These are phyloP conservation scores for Apophysomyces ossiformis DNA, from an alignment of 371 early-diverging fungal genomes.

Conservation along the genomic window DNA sequence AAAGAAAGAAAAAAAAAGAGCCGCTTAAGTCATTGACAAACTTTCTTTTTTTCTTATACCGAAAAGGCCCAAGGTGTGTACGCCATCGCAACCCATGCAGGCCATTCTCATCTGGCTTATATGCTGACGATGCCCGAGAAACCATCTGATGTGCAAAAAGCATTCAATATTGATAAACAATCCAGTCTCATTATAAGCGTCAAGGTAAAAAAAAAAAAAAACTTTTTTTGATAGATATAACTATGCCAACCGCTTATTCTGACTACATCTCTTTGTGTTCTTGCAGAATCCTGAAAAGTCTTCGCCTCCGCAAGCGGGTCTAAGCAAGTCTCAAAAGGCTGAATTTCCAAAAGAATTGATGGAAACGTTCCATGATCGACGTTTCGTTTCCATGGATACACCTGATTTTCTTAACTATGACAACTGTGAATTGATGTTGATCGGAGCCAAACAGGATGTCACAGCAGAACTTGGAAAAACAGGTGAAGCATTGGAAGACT, in stretches of 20 bases:
- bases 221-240: neutral
- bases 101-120: slow-evolving; percentile 44
- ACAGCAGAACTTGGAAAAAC: slow-evolving; percentile 37
- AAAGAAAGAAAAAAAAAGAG: no score
- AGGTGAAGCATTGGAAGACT: slow-evolving; percentile 33
- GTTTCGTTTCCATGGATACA: slow-evolving; percentile 38
- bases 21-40: neutral
- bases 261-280: neutral
- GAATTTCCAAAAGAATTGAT: slow-evolving; percentile 27
- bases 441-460: slow-evolving; percentile 44
- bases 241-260: neutral
- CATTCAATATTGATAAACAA: slow-evolving; percentile 50
- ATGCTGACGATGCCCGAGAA: slow-evolving; percentile 40
- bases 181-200: slow-evolving; percentile 53
- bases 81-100: slow-evolving; percentile 30
- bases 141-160: slow-evolving; percentile 46
- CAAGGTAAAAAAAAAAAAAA: slow-evolving; percentile 50
- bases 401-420: slow-evolving; percentile 40
- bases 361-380: slow-evolving; percentile 32
- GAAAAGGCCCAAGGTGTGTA: slow-evolving; percentile 38
- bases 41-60: neutral
- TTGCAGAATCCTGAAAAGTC: slow-evolving; percentile 30
- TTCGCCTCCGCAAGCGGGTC: slow-evolving; percentile 30
- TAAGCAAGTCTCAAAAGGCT: slow-evolving; percentile 30
- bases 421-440: slow-evolving; percentile 39